Conservation (phyloP, 2,329 filamentous ascomycete genomes). For the Colletotrichum salicis region DNA sequence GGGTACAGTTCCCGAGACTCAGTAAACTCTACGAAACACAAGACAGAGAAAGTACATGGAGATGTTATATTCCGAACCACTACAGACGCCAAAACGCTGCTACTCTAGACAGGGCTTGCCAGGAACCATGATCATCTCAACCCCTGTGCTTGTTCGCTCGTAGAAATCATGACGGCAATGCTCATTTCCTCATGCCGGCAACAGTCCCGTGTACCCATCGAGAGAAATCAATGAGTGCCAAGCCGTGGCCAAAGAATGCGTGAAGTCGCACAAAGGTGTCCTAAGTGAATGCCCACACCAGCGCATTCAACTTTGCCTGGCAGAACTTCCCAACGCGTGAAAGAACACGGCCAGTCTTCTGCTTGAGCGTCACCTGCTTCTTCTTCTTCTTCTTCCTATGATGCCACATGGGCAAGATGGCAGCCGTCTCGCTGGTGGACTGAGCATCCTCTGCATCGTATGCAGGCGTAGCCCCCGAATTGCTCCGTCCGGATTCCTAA, state of each 20-base stretch:
- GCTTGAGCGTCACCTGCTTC: slow-evolving; percentile 1
- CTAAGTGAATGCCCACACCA: slow-evolving; percentile 19
- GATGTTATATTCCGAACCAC: slow-evolving; percentile 28
- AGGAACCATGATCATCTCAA: neutral
- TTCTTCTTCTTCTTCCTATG: neutral
- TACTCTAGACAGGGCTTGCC: slow-evolving; percentile 5
- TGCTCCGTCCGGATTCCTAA: slow-evolving; percentile 43
- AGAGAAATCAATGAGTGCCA: neutral
- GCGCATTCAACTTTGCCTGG: slow-evolving; percentile 14
- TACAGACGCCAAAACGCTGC: slow-evolving; percentile 10
- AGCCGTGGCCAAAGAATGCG: neutral
- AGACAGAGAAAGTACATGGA: neutral
- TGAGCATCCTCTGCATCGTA: neutral
- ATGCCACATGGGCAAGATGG: neutral
- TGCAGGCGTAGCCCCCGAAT: slow-evolving; percentile 12
- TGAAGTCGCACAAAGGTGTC: neutral
- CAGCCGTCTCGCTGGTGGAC: slow-evolving; percentile 3
- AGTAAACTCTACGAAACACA: neutral
- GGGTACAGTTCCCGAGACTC: neutral
- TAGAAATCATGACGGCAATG: neutral
- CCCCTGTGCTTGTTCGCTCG: neutral
- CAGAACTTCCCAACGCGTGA: slow-evolving; percentile 19
- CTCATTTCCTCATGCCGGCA: neutral
- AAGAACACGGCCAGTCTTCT: slow-evolving; percentile 3
- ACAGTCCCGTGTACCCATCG: neutral